A percentile compares a stretch with the other conserved stretches of the same genome.
Evolutionary conservation across 345 rosid species (phyloP).

Genomic region (Salix purpurea): DNA sequence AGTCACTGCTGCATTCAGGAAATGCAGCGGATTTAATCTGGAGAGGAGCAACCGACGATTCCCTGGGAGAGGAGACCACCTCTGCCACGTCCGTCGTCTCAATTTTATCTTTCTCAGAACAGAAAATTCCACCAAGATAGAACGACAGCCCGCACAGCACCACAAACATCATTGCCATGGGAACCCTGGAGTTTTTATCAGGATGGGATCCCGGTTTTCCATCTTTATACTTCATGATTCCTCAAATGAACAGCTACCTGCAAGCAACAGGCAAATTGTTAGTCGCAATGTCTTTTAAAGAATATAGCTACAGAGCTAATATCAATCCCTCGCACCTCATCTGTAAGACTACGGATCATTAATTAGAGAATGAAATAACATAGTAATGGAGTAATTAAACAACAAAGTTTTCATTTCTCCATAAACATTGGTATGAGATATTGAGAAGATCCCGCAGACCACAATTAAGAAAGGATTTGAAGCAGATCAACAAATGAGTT

Average conservation of each 20-base stretch:
- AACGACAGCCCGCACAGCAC: constrained; percentile 76
- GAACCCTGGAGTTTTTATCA: constrained; percentile 48
- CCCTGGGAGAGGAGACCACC: constrained; percentile 48
- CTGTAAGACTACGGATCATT: not conserved
- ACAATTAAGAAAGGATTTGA: not conserved
- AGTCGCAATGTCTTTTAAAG: not conserved
- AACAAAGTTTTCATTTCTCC: not conserved
- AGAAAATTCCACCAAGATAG: constrained; percentile 82
- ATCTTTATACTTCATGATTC: constrained; percentile 80
- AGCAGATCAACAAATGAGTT: not conserved
- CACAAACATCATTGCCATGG: constrained; percentile 45
- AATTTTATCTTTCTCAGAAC: constrained; percentile 43
- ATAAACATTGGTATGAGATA: not conserved
- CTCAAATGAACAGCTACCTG: constrained; percentile 27
- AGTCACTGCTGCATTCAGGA: constrained; percentile 72
- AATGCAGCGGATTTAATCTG: constrained; percentile 56
- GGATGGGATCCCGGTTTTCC: constrained; percentile 50
- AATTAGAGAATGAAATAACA: not conserved
- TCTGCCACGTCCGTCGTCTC: constrained; percentile 30
- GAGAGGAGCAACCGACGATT: constrained; percentile 38
- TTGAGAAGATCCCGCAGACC: not conserved
- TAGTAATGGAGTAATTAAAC: not conserved
- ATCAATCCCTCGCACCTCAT: not conserved
- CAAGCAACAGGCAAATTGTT: constrained; percentile 6
- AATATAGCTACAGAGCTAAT: not conserved